Base-by-base conservation (phyloP, 371 early-diverging fungal genomes). In the Fennellomyces sp. region DNA sequence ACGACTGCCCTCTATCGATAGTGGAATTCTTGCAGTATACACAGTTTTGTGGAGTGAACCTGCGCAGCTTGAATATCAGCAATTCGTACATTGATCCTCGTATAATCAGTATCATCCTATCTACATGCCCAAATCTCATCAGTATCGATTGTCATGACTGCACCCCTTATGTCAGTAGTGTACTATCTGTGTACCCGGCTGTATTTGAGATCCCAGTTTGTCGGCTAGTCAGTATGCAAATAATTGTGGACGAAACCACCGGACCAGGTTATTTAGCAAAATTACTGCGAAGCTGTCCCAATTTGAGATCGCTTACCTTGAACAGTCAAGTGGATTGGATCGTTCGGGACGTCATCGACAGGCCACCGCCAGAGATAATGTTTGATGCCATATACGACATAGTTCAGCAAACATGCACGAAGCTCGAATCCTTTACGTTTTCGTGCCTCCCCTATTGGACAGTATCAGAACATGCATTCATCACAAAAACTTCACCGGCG, bases 21-120 rank as follows among this genome's bases (percentile, higher is more conserved):
- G 23, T 45, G 21, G 45, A 23, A 45, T 45, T 45, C 23, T 17
- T 45, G 10, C 17, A 45, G 21, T 45, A 45, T 23, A 21, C 23
- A n/a, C 4, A 3, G 6, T 45, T 45, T 45, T 7, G 11, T 27
- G 45, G 45, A 23, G 45, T 23, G 21, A 17, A 12, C 5, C 23
- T 45, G 23, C 45, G 45, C 11, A 4, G 23, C n/a, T 3, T 45
- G 21, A 25, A 45, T 5, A 45, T 45, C n/a, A n/a, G 45, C 19
- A 45, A 45, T 23, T 45, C 45, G 6, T 45, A 45, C 23, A 45
- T 45, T 45, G 45, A 45, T 45, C 45, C 45, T 8, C 45, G 45
- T 25, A 10, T 45, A 8, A 5, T 45, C 45, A 25, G 19, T 45
- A 23, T 23, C 8, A 45, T 45, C 1, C 45, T 45, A 11, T 4